Conservation (phyloP, 2,329 filamentous ascomycete species). For the Arthrobotrys iridis region DNA sequence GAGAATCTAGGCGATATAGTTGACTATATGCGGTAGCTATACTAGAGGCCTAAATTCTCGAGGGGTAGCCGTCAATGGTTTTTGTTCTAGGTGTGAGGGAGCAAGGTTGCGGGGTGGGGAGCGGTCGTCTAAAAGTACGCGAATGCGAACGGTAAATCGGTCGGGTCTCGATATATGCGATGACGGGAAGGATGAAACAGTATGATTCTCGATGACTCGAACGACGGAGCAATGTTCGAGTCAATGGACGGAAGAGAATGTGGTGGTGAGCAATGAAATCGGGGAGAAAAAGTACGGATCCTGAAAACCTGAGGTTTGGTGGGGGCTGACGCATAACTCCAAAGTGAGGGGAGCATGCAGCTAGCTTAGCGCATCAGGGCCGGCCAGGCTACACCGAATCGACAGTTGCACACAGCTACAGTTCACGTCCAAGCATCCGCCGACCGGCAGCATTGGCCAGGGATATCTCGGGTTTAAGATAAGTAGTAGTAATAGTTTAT, state of each 20-base stretch:
- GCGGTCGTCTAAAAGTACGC: constrained; percentile 28
- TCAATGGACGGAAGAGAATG: constrained; percentile 3
- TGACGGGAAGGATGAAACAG: constrained; percentile 5
- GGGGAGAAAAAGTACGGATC: constrained; percentile 1
- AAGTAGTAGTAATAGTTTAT: neutral
- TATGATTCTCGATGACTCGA: constrained; percentile 31
- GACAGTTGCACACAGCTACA: neutral
- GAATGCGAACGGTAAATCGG: neutral
- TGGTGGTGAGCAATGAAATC: constrained; percentile 31
- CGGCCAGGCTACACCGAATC: no score
- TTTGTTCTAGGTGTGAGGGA: neutral
- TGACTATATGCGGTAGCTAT: neutral
- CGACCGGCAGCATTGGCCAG: neutral
- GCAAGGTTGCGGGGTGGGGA: neutral
- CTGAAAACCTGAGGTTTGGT: constrained; percentile 16
- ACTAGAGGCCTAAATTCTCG: neutral
- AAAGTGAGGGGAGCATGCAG: constrained; percentile 30
- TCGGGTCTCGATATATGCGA: constrained; percentile 1
- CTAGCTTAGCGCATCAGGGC: neutral
- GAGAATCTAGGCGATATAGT: neutral
- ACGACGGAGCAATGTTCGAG: neutral
- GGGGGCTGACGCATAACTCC: constrained; percentile 37
- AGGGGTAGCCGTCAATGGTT: neutral
- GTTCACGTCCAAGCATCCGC: neutral
- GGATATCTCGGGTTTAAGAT: neutral